Evolutionary conservation across 768 basidiomycete species (phyloP), one percentile per base, ranked within the genome.

Genomic region (Gelatoporia subvermispora): DNA sequence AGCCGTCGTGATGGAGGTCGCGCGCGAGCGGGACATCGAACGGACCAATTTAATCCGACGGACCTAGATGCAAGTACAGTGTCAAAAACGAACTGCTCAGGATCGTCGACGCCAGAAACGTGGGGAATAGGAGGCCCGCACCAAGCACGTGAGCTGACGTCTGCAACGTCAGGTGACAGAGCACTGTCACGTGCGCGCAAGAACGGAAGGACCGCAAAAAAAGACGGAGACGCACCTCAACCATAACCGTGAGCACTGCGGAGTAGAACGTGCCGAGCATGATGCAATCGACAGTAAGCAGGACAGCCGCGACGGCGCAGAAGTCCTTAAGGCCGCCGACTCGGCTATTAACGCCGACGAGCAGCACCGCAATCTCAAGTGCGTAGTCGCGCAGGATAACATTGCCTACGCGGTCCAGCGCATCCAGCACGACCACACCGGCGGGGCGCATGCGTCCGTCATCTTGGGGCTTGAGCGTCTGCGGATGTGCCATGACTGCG

Each of bases 291-390:
- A 94, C 75, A 8, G 76, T 76, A 42, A 99, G 74, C 44, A 91
- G 74, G n/a, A 98, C 65, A 1, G 93, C 93, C 0, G 94, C 96
- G 15, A 97, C 80, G 10, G 93, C 88, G 63, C 95, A 98, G 54
- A 98, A 95, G 67, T 99, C 94, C 53, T 79, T 82, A 42, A 99
- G 71, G 10, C 95, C 95, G 18, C 86, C 84, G 22, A 97, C 92
- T 38, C 84, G 85, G 52, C 83, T 84, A 56, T 85, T 82, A 2
- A 92, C 93, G 2, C 96, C 96, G 37, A 94, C 77, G 39, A 85
- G 69, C 4, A 99, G 78, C 2, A 97, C 92, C 4, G 82, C 88
- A 40, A 98, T 85, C 60, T 99, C 96, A 43, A 99, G 76, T 3
- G 83, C 82, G 54, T 96, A 99, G 64, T 99, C 96, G 24, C 94